A percentile compares a stretch with the other conserved stretches of the same genome.
These are phyloP conservation scores for Neurospora sp. DNA, from an alignment of 495 filamentous ascomycete species.

Conservation along the genomic window DNA sequence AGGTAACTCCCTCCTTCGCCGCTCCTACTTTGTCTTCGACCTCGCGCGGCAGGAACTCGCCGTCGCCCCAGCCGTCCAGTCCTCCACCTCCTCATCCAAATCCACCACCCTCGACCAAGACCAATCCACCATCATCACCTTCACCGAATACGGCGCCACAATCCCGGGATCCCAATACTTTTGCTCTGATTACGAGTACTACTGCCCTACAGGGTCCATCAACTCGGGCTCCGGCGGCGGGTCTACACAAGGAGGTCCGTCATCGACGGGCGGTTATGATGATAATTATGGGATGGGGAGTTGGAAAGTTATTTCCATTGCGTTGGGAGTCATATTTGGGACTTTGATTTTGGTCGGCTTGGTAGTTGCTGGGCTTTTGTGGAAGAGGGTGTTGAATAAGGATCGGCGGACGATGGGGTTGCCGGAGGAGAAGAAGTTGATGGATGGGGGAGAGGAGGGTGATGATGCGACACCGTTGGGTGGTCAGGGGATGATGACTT, in stretches of 20 bases:
- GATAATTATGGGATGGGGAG: neutral
- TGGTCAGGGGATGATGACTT: neutral
- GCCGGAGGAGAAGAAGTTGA: neutral
- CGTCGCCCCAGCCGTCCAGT: slow-evolving; percentile 52
- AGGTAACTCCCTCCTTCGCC: slow-evolving; percentile 75
- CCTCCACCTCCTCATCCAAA: slow-evolving; percentile 21
- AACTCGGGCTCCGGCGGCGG: neutral
- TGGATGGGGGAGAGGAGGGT: neutral
- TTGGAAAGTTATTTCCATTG: neutral
- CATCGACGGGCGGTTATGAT: neutral
- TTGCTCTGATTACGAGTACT: neutral
- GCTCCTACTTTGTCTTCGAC: slow-evolving; percentile 79
- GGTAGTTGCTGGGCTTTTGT: neutral
- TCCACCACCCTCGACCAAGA: slow-evolving; percentile 19
- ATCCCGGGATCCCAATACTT: slow-evolving; percentile 17
- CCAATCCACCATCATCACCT: slow-evolving; percentile 20
- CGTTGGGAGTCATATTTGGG: neutral
- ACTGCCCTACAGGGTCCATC: neutral
- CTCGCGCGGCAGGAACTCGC: slow-evolving; percentile 65
- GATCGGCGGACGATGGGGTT: neutral
- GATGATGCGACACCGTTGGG: neutral
- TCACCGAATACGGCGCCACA: slow-evolving; percentile 15
- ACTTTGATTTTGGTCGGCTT: neutral
- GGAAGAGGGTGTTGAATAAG: neutral
- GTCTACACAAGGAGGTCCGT: neutral